Conservation (phyloP, 192 early-diverging fungal genomes). For the Backusella psychrophila region DNA sequence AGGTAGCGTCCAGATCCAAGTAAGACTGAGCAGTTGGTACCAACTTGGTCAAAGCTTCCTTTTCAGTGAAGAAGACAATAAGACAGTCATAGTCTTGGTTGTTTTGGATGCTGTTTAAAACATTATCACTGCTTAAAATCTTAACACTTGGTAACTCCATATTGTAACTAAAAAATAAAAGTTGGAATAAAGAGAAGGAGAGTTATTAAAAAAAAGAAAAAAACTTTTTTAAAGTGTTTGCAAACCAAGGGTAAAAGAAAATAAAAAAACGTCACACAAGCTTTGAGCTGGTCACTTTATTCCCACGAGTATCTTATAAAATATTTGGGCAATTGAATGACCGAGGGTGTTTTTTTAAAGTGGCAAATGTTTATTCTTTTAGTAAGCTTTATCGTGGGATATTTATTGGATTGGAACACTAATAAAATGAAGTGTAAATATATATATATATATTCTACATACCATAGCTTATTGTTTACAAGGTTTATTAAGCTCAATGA, state of each 20-base stretch:
- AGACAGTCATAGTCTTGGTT: constrained; percentile 29
- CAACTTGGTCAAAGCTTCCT: constrained; percentile 12
- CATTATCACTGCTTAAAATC: background rate
- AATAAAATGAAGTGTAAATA: too few species aligned
- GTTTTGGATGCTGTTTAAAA: background rate
- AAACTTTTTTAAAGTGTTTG: background rate
- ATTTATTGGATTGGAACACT: too few species aligned
- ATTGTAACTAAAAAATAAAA: background rate
- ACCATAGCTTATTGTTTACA: too few species aligned
- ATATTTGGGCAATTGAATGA: background rate
- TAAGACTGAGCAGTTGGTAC: constrained; percentile 17
- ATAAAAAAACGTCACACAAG: background rate
- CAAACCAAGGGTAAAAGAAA: background rate
- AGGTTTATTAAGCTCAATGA: too few species aligned
- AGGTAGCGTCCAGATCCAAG: constrained; percentile 37
- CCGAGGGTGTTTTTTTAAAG: background rate
- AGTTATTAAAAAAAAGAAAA: background rate
- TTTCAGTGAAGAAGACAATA: constrained; percentile 32
- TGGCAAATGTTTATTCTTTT: too few species aligned
- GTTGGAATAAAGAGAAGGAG: background rate
- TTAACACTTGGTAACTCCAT: constrained; percentile 15
- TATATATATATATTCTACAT: too few species aligned
- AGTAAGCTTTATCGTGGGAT: too few species aligned
- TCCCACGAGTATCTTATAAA: background rate
- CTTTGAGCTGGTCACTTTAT: background rate